Evolutionary conservation across 2,329 filamentous ascomycete genomes (phyloP).

Genomic region (Pseudophaeomoniella oleicola): DNA sequence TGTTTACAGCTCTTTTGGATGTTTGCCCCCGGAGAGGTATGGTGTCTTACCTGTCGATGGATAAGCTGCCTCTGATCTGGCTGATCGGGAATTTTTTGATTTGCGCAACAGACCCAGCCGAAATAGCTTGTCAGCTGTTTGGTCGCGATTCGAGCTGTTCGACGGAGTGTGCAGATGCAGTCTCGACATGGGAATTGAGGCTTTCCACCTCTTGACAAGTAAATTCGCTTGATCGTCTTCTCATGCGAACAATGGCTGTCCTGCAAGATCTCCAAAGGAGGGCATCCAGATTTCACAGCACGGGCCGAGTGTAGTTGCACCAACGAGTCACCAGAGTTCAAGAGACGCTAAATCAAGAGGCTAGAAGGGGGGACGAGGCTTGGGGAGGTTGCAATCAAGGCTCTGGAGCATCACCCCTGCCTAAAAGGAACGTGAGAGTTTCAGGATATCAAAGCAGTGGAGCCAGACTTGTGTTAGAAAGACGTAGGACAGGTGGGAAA

Average conservation of each 20-base stretch:
- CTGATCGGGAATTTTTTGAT: not conserved
- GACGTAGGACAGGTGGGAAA: too few relatives aligned
- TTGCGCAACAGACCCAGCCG: not conserved
- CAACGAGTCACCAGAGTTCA: not conserved
- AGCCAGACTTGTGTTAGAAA: too few relatives aligned
- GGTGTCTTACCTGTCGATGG: not conserved
- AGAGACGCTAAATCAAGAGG: not conserved
- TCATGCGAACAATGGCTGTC: not conserved
- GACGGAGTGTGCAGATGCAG: not conserved
- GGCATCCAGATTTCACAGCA: not conserved
- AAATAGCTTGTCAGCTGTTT: not conserved
- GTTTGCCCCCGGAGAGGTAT: not conserved
- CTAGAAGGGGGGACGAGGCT: not conserved
- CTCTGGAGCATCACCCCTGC: not conserved
- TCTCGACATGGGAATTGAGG: not conserved
- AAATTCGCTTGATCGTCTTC: not conserved
- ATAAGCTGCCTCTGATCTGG: not conserved
- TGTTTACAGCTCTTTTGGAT: not conserved
- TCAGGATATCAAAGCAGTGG: too few relatives aligned
- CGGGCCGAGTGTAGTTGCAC: not conserved
- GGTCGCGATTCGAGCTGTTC: not conserved
- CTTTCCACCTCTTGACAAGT: not conserved
- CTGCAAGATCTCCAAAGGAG: not conserved
- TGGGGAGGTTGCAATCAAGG: not conserved
- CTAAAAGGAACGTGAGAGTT: not conserved